phyloP scores from a whole-genome alignment of 176 grass and related monocot species.

The Triticum urartu region DNA sequence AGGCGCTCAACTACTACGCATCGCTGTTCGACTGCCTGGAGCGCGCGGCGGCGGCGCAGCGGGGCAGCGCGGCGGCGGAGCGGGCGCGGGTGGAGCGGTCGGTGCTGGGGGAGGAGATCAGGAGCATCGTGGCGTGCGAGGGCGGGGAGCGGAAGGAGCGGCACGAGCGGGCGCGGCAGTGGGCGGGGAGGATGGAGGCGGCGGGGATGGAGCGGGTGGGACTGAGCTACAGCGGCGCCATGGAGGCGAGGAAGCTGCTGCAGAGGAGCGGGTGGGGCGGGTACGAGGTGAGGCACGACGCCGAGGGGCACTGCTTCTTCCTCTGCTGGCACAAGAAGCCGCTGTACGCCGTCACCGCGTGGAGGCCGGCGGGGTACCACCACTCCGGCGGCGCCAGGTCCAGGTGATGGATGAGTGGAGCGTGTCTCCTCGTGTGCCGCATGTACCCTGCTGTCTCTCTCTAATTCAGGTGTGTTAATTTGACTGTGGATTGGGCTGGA shows the following conservation, averaged over 20 bases:
- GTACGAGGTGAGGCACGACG: constrained; percentile 51
- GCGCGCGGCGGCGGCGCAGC: constrained; percentile 15
- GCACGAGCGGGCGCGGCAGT: constrained; percentile 44
- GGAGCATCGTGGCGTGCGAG: constrained; percentile 47
- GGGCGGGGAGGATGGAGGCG: constrained; percentile 44
- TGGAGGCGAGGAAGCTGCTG: constrained; percentile 58
- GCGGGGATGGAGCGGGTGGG: constrained; percentile 42
- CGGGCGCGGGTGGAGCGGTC: constrained; percentile 38
- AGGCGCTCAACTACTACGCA: constrained; percentile 57
- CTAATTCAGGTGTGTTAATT: too few relatives aligned
- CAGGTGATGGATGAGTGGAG: background rate
- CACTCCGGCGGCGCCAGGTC: background rate
- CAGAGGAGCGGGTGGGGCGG: constrained; percentile 43
- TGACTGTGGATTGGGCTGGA: too few relatives aligned
- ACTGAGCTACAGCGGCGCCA: constrained; percentile 45
- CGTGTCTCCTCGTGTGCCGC: too few relatives aligned
- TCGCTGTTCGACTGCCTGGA: constrained; percentile 57
- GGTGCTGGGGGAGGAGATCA: constrained; percentile 37
- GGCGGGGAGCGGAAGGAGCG: constrained; percentile 40
- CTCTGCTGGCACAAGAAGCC: constrained; percentile 56
- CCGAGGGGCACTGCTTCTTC: constrained; percentile 36
- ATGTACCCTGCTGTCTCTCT: too few relatives aligned
- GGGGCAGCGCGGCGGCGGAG: background rate
- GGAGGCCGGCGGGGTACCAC: constrained; percentile 32
- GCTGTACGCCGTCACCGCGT: constrained; percentile 50